phyloP scores from a whole-genome alignment of 345 rosid species.

The Anacardium occidentale region DNA sequence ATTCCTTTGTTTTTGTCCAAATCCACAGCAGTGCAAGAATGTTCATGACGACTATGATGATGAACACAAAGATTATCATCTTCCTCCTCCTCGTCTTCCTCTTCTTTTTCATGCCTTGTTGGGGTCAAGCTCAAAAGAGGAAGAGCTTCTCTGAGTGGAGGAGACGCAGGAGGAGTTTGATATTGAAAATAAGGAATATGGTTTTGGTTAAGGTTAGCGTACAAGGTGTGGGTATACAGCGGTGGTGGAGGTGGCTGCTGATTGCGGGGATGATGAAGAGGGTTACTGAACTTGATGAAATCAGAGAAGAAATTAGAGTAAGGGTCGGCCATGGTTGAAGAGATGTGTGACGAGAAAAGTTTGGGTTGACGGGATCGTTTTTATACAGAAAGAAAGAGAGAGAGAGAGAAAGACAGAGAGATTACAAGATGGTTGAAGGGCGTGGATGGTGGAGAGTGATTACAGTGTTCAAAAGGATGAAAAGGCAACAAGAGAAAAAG shows the following conservation, averaged over 20 bases:
- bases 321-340: conserved; percentile 78
- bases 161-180: conserved; percentile 62
- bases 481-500: conserved; percentile 20
- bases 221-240: conserved; percentile 16
- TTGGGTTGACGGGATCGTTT: conserved; percentile 49
- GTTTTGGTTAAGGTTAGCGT: conserved; percentile 21
- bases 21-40: conserved; percentile 36
- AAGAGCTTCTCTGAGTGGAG: conserved; percentile 84
- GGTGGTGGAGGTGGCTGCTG: conserved; percentile 35
- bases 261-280: conserved; percentile 31
- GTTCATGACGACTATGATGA: conserved; percentile 27
- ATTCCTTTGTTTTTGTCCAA: conserved; percentile 29
- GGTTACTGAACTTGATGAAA: conserved; percentile 48
- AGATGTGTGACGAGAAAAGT: conserved; percentile 30
- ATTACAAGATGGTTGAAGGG: conserved; percentile 48
- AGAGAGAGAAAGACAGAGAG: conserved; percentile 32
- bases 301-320: conserved; percentile 63
- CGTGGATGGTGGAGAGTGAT: conserved; percentile 38
- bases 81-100: conserved; percentile 23
- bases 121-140: conserved; percentile 78
- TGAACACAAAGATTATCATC: not conserved
- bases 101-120: conserved; percentile 40
- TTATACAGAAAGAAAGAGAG: conserved; percentile 36
- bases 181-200: conserved; percentile 19
- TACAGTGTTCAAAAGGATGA: conserved; percentile 7